These are phyloP conservation scores for Rubia balearica DNA, from an alignment of 305 asterid species.

Conservation along the genomic window DNA sequence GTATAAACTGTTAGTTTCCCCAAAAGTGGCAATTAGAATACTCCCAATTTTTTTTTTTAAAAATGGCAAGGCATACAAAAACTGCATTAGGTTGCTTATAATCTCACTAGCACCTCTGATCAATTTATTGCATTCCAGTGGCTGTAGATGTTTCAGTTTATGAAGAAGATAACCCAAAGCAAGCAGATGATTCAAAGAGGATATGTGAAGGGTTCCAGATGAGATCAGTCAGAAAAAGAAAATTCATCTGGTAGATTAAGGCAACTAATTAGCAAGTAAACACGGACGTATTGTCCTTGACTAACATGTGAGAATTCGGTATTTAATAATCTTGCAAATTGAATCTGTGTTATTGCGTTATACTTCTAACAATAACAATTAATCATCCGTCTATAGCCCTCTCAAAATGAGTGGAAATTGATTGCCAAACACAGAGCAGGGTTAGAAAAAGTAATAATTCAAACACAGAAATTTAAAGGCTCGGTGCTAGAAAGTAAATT, in stretches of 20 bases:
- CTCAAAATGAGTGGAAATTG: neutral
- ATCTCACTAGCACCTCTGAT: neutral
- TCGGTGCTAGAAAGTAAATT: neutral
- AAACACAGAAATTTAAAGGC: neutral
- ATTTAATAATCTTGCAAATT: neutral
- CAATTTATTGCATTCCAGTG: neutral
- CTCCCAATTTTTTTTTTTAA: too few relatives aligned
- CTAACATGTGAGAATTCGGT: too few relatives aligned
- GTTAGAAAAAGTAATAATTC: neutral
- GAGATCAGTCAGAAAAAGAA: neutral
- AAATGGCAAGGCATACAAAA: neutral
- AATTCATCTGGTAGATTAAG: neutral
- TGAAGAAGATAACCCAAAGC: neutral
- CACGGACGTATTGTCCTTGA: neutral
- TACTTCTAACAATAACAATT: neutral
- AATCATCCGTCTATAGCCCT: neutral
- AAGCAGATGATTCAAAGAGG: neutral
- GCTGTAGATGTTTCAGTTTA: neutral
- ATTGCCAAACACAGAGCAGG: neutral
- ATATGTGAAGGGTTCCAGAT: neutral
- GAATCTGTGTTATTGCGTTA: neutral
- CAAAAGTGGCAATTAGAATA: neutral
- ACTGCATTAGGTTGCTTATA: neutral
- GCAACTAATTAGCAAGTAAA: neutral
- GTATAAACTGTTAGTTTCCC: neutral